Evolutionary conservation across 1,139 yeast species (phyloP).

Genomic region (Pneumocystis jirovecii): DNA sequence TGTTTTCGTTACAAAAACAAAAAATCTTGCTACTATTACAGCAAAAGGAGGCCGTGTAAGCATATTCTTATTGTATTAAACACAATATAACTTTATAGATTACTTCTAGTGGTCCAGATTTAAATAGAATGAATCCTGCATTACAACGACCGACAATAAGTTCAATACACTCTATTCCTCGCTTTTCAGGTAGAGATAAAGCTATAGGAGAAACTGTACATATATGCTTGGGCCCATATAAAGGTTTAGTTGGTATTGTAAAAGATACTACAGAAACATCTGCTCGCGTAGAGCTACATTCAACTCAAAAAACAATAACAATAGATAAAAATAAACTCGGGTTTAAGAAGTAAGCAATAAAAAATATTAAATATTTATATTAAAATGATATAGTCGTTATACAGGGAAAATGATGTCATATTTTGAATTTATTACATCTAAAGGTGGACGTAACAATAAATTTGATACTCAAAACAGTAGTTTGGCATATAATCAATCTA

Average conservation of each 20-base stretch:
- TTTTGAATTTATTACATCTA: constrained; percentile 57
- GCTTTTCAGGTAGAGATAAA: constrained; percentile 61
- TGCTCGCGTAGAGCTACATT: constrained; percentile 87
- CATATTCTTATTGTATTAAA: constrained; percentile 14
- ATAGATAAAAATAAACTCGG: constrained; percentile 65
- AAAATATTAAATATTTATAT: constrained; percentile 23
- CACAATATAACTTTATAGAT: constrained; percentile 21
- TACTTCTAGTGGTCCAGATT: constrained; percentile 35
- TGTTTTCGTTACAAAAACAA: constrained; percentile 65
- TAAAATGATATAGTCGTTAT: constrained; percentile 23
- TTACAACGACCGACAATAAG: constrained; percentile 21
- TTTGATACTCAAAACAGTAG: not conserved
- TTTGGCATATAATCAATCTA: not conserved
- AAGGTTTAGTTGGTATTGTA: constrained; percentile 86
- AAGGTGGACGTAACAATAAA: constrained; percentile 19
- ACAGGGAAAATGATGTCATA: constrained; percentile 50
- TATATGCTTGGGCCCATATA: constrained; percentile 72
- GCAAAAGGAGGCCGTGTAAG: constrained; percentile 58
- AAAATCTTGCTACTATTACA: constrained; percentile 67
- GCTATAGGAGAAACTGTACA: constrained; percentile 72
- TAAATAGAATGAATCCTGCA: constrained; percentile 69
- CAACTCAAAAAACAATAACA: constrained; percentile 76
- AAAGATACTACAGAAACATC: constrained; percentile 82
- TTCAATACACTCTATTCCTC: constrained; percentile 28
- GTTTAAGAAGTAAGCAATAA: constrained; percentile 29